Evolutionary conservation across 2,329 filamentous ascomycete species (phyloP).

Genomic region (Emericellopsis atlantica): DNA sequence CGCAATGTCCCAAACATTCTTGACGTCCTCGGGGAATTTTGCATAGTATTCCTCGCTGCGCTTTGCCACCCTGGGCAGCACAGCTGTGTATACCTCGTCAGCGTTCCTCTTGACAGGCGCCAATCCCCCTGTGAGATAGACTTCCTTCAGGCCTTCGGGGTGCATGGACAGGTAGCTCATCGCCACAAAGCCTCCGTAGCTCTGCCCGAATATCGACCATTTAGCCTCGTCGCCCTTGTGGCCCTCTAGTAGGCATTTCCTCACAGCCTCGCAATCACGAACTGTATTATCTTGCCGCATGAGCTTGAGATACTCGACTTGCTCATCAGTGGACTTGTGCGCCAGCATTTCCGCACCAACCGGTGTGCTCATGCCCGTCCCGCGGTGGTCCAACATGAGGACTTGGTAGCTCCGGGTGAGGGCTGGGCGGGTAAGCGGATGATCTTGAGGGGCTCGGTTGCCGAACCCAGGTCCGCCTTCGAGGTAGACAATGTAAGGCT

Average conservation of each 20-base stretch:
- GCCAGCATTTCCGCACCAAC: constrained; percentile 62
- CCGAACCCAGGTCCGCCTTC: constrained; percentile 79
- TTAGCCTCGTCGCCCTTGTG: constrained; percentile 58
- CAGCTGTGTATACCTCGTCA: constrained; percentile 62
- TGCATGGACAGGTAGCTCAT: constrained; percentile 75
- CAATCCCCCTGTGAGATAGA: constrained; percentile 74
- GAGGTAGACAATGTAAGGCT: constrained; percentile 57
- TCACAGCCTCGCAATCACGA: constrained; percentile 75
- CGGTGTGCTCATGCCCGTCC: constrained; percentile 74
- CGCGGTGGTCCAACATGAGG: constrained; percentile 80
- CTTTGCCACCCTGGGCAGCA: constrained; percentile 56
- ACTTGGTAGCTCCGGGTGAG: constrained; percentile 78
- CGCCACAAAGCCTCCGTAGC: constrained; percentile 80
- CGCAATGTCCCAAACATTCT: constrained; percentile 53
- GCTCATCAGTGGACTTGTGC: constrained; percentile 30
- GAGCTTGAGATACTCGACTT: constrained; percentile 68
- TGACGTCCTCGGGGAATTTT: constrained; percentile 75
- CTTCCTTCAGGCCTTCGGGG: constrained; percentile 67
- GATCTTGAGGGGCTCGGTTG: constrained; percentile 61
- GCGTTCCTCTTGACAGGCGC: constrained; percentile 61
- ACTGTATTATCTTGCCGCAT: constrained; percentile 90
- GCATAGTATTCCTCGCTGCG: constrained; percentile 70
- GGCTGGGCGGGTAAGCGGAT: constrained; percentile 53
- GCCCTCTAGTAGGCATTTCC: constrained; percentile 58
- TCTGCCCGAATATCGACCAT: constrained; percentile 84